Conservation (phyloP, 2,329 filamentous ascomycete species). For the Aspergillaceae sp. region DNA sequence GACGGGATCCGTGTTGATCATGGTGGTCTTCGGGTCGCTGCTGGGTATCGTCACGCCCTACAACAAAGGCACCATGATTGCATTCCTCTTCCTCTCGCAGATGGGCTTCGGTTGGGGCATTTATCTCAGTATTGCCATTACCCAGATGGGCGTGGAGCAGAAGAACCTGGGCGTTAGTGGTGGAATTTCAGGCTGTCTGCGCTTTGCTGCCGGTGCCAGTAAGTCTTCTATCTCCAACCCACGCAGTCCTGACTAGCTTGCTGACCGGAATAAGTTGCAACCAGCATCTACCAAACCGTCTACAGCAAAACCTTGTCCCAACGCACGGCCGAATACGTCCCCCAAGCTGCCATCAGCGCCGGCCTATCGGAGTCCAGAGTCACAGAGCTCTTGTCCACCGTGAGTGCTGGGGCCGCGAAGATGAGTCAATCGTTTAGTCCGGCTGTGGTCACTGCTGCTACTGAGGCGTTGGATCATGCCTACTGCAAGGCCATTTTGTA, state of each 20-base stretch:
- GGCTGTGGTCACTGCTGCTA: constrained; percentile 12
- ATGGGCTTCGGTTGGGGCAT: constrained; percentile 42
- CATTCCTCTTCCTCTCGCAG: constrained; percentile 40
- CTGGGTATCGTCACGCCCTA: constrained; percentile 37
- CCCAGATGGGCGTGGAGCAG: constrained; percentile 44
- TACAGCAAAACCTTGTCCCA: constrained; percentile 30
- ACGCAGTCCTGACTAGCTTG: no score
- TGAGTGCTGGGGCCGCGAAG: constrained; percentile 11
- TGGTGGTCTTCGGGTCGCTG: constrained; percentile 42
- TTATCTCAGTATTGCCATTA: constrained; percentile 42
- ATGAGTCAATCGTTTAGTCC: constrained; percentile 12
- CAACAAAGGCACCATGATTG: constrained; percentile 40
- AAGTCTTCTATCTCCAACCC: neutral
- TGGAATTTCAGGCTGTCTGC: constrained; percentile 33
- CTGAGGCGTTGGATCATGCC: constrained; percentile 12
- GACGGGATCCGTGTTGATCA: constrained; percentile 36
- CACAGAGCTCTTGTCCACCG: constrained; percentile 20
- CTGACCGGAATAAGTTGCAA: constrained; percentile 22
- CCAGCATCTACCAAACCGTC: constrained; percentile 36
- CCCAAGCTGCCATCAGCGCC: constrained; percentile 26
- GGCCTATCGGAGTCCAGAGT: constrained; percentile 26
- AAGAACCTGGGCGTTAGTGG: constrained; percentile 40
- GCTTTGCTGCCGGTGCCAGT: constrained; percentile 33
- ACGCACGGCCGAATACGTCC: constrained; percentile 24
- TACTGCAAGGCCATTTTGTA: constrained; percentile 20